Evolutionary conservation across 2,329 filamentous ascomycete species (phyloP), one percentile per base, ranked within the genome.

Genomic region (Fusarium torreyae): DNA sequence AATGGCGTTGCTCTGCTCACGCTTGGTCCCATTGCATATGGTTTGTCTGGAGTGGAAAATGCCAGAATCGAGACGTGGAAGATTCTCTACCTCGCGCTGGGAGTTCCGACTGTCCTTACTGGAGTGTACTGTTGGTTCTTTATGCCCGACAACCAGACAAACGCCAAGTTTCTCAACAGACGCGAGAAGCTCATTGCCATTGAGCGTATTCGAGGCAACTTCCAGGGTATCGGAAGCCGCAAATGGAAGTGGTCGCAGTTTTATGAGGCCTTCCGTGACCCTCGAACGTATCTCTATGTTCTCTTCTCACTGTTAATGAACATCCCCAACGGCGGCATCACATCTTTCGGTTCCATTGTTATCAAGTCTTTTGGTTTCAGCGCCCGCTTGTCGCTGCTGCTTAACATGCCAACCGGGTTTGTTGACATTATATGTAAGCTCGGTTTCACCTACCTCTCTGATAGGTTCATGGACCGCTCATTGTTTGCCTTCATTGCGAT

Each of bases 351-450:
- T 4, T 42, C 39, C 15, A 42, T 42, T 24, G 15, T 42, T 15
- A 42, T 42, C 10, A 42, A 42, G 11, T 18, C 18, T 5, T 22
- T 42, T 24, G 39, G 39, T 7, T 42, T 42, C 20, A 24, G 13
- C 9, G 20, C 20, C 15, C 76, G 77, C 1, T 76, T 84, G 57
- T 83, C 84, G 68, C 77, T 86, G 33, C 76, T 85, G 7, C 86
- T 89, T 64, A 86, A 86, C 76, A 83, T 79, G 50, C 78, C 69
- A 10, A 31, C 28, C 13, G 28, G 28, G 28, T 31, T 31, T 13
- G 28, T 31, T 10, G 28, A 31, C 28, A 31, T 31, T 31, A 10
- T 31, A 10, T 31, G 28, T 10, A 31, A 31, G 13, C 28, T 31
- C 2, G 28, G 28, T 10, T 31, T 31, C 13, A 31, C 28, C 28